A percentile compares a stretch with the other conserved stretches of the same genome.
phyloP scores from a whole-genome alignment of 495 filamentous ascomycete genomes.

The Aspergillus campestris region DNA sequence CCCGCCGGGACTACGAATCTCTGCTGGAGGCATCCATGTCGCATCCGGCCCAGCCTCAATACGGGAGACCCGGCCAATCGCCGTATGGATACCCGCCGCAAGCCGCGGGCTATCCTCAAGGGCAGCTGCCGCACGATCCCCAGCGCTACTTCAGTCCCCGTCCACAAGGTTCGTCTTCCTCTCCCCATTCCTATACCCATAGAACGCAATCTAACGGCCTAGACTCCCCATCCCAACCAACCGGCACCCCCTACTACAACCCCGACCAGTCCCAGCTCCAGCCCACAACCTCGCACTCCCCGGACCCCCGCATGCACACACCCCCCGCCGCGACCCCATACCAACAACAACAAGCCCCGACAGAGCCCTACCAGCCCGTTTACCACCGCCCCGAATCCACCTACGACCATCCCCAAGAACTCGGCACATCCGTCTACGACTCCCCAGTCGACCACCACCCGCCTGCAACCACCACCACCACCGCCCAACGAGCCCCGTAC shows the following conservation, averaged over 20 bases:
- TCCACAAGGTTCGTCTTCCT: conserved; percentile 36
- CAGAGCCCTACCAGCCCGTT: conserved; percentile 34
- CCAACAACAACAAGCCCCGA: conserved; percentile 29
- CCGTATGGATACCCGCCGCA: conserved; percentile 54
- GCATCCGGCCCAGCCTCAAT: conserved; percentile 68
- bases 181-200: background rate
- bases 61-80: conserved; percentile 54
- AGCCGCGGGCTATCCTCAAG: conserved; percentile 43
- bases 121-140: conserved; percentile 47
- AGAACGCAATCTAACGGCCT: conserved; percentile 1
- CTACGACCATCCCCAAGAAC: conserved; percentile 71
- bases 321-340: conserved; percentile 26
- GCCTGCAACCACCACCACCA: background rate
- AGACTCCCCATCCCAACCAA: conserved; percentile 15
- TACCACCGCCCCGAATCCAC: conserved; percentile 60
- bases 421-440: conserved; percentile 78
- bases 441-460: conserved; percentile 53
- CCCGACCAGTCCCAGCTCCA: conserved; percentile 29
- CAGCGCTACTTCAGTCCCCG: conserved; percentile 64
- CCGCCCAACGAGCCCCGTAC: conserved; percentile 35
- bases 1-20: conserved; percentile 88
- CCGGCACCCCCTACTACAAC: conserved; percentile 25
- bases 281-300: conserved; percentile 33
- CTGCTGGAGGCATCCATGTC: conserved; percentile 96
- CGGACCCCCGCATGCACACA: conserved; percentile 36